phyloP scores from a whole-genome alignment of 805 yeast genomes.

The Deakozyma indianensis region DNA sequence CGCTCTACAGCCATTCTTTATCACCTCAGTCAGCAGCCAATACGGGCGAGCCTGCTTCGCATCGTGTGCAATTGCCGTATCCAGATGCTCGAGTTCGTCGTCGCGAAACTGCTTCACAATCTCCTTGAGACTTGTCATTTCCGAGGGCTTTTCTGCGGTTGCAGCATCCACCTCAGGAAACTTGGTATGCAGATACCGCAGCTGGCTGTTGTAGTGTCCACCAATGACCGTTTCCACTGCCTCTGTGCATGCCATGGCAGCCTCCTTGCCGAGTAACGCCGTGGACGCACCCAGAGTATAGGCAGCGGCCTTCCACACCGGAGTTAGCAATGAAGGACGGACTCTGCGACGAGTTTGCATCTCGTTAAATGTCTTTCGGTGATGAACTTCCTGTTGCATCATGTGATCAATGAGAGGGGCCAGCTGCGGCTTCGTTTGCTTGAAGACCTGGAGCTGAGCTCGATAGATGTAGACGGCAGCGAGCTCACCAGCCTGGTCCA shows the following conservation, averaged over 20 bases:
- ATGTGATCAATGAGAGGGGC: constrained; percentile 76
- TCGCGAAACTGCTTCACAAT: constrained; percentile 71
- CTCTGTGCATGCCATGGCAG: constrained; percentile 99
- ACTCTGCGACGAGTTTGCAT: constrained; percentile 67
- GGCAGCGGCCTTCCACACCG: constrained; percentile 89
- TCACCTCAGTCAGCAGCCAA: constrained; percentile 72
- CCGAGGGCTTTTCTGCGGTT: constrained; percentile 50
- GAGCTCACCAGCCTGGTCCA: constrained; percentile 95
- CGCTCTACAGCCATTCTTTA: constrained; percentile 31
- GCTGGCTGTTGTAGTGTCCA: constrained; percentile 82
- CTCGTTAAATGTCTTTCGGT: constrained; percentile 69
- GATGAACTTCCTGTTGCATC: constrained; percentile 98
- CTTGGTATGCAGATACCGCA: constrained; percentile 59
- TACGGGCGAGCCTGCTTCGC: constrained; percentile 91
- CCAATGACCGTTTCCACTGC: constrained; percentile 98
- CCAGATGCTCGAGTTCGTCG: constrained; percentile 88
- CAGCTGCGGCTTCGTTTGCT: constrained; percentile 55
- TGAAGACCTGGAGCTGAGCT: constrained; percentile 74
- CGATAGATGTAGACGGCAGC: constrained; percentile 90
- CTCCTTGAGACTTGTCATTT: constrained; percentile 41
- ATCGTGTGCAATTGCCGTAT: constrained; percentile 85
- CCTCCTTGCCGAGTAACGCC: constrained; percentile 78
- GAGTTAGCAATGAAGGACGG: constrained; percentile 83
- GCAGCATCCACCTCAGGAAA: constrained; percentile 32
- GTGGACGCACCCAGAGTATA: constrained; percentile 75